phyloP scores from a whole-genome alignment of 805 yeast species.

The Schwanniomyces polymorphus region DNA sequence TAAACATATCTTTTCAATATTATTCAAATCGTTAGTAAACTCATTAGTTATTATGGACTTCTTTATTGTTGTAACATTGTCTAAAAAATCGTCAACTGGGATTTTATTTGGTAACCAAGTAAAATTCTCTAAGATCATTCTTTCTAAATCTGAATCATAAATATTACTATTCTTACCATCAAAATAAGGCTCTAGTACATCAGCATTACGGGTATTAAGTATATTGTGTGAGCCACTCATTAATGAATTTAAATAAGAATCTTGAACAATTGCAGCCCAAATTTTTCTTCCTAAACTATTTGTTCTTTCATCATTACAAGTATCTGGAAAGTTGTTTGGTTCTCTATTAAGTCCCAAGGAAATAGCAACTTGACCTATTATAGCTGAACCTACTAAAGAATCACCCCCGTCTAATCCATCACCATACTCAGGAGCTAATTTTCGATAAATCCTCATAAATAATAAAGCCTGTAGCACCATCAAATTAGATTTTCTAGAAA shows the following conservation, averaged over 20 bases:
- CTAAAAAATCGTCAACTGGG: conserved; percentile 10
- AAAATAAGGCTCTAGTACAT: conserved; percentile 14
- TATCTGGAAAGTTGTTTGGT: conserved; percentile 42
- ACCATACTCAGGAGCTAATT: conserved; percentile 47
- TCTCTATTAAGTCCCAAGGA: conserved; percentile 65
- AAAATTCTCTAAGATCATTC: conserved; percentile 7
- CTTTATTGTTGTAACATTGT: conserved; percentile 13
- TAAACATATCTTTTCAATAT: conserved; percentile 7
- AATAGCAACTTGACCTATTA: conserved; percentile 59
- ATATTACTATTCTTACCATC: conserved; percentile 14
- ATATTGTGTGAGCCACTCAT: conserved; percentile 18
- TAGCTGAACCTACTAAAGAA: conserved; percentile 50
- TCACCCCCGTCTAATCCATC: conserved; percentile 56
- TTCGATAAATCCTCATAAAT: conserved; percentile 47
- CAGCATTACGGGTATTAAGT: conserved; percentile 8
- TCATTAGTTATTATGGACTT: conserved; percentile 9
- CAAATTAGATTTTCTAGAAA: conserved; percentile 31
- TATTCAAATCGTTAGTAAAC: conserved; percentile 5
- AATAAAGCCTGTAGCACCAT: conserved; percentile 52
- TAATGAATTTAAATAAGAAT: conserved; percentile 24
- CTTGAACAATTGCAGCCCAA: conserved; percentile 17
- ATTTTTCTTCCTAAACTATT: conserved; percentile 20
- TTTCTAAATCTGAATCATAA: conserved; percentile 12
- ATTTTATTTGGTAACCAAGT: conserved; percentile 9
- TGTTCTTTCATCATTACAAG: conserved; percentile 14